Evolutionary conservation across 2,329 filamentous ascomycete genomes (phyloP).

Genomic region (Mycosphaerella sp.): DNA sequence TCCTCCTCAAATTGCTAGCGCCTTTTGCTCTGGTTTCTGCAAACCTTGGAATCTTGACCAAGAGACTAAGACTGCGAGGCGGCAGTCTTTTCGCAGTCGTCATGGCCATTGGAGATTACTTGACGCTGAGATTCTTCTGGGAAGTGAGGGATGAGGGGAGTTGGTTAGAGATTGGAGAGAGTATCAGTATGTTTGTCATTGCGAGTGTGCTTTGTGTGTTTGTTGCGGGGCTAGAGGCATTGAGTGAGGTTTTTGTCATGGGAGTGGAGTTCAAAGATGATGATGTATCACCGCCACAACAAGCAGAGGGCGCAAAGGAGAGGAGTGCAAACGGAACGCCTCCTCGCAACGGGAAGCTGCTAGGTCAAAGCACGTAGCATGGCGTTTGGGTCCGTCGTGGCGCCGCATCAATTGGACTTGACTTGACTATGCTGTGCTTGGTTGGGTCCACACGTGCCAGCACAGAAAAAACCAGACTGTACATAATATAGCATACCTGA

Average conservation of each 20-base stretch:
- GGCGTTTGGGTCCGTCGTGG: neutral
- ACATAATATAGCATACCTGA: too few relatives aligned
- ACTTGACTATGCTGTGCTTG: too few relatives aligned
- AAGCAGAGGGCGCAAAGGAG: slow-evolving; percentile 1
- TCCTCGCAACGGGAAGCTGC: neutral
- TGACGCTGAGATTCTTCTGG: slow-evolving; percentile 97
- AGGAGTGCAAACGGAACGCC: neutral
- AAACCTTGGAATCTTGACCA: slow-evolving; percentile 89
- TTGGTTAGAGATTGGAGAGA: slow-evolving; percentile 96
- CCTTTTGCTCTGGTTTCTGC: slow-evolving; percentile 90
- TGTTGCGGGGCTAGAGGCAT: slow-evolving; percentile 76
- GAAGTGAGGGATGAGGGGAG: slow-evolving; percentile 93
- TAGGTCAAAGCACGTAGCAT: neutral
- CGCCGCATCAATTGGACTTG: too few relatives aligned
- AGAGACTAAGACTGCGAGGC: slow-evolving; percentile 72
- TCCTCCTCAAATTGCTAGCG: slow-evolving; percentile 84
- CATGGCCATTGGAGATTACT: slow-evolving; percentile 81
- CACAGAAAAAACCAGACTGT: too few relatives aligned
- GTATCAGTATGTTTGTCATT: slow-evolving; percentile 92
- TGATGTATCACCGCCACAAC: neutral
- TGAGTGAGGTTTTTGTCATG: slow-evolving; percentile 74
- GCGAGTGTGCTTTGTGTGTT: slow-evolving; percentile 85
- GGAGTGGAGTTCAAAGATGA: slow-evolving; percentile 61
- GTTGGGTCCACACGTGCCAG: too few relatives aligned
- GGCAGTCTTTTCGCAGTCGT: slow-evolving; percentile 91